Percentiles rank a stretch among this genome's conserved stretches.
Evolutionary conservation across 495 filamentous ascomycete species (phyloP).

Genomic region (Penicillium argentinense): DNA sequence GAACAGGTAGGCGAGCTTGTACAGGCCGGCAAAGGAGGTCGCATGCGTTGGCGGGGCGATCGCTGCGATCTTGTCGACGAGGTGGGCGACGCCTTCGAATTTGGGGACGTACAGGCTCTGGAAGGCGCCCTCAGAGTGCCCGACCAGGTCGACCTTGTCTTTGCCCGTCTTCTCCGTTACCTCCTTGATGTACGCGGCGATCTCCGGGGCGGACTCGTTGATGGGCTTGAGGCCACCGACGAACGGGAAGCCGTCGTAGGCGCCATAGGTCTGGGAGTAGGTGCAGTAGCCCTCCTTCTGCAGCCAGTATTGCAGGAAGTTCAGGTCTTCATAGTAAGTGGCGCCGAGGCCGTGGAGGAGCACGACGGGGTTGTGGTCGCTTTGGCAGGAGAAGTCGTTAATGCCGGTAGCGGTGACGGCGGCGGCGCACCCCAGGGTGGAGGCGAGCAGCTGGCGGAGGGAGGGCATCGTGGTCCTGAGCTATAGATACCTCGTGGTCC

Average conservation of each 20-base stretch:
- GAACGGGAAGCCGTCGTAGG: conserved; percentile 44
- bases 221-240: conserved; percentile 48
- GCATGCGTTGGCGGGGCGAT: conserved; percentile 54
- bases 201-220: conserved; percentile 46
- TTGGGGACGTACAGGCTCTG: conserved; percentile 54
- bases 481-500: background rate
- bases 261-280: conserved; percentile 53
- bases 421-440: conserved; percentile 18
- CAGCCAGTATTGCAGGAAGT: conserved; percentile 52
- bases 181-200: conserved; percentile 48
- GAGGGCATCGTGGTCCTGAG: conserved; percentile 15
- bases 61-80: conserved; percentile 47
- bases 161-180: conserved; percentile 43
- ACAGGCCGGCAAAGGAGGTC: conserved; percentile 47
- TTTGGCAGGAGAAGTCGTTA: conserved; percentile 44
- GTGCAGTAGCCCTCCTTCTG: conserved; percentile 52
- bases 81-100: conserved; percentile 42
- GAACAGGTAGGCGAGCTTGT: conserved; percentile 44
- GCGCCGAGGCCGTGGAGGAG: conserved; percentile 55
- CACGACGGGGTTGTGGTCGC: conserved; percentile 46
- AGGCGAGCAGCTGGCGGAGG: conserved; percentile 10
- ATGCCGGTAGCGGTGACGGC: conserved; percentile 22
- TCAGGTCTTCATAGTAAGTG: conserved; percentile 51
- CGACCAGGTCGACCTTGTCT: conserved; percentile 49
- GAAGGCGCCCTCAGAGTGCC: conserved; percentile 56